Conservation (phyloP, 495 filamentous ascomycete genomes). For the Penicillium pulvis region DNA sequence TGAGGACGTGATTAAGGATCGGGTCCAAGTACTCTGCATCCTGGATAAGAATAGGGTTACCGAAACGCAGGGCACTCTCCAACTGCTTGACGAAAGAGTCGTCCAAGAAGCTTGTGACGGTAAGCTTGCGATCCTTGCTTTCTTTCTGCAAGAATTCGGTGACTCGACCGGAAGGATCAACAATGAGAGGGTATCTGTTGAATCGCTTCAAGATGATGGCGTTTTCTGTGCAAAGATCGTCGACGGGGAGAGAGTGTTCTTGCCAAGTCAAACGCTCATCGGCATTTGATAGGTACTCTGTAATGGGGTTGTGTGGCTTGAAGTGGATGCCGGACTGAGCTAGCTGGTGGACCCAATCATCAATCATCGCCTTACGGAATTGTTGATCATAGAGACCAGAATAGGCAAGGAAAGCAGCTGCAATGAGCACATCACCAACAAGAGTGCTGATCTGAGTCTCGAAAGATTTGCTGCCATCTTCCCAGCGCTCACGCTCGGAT, state of each 20-base stretch:
- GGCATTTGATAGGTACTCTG: conserved; percentile 94
- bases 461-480: conserved; percentile 95
- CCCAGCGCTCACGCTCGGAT: conserved; percentile 90
- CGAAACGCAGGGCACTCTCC: conserved; percentile 94
- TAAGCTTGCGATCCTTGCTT: conserved; percentile 89
- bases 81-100: conserved; percentile 97
- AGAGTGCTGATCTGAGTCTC: conserved; percentile 96
- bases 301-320: conserved; percentile 92
- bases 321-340: conserved; percentile 84
- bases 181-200: conserved; percentile 97
- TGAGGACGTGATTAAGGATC: conserved; percentile 96
- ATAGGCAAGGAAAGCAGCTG: conserved; percentile 97
- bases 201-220: conserved; percentile 96
- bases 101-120: conserved; percentile 96
- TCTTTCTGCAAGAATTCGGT: conserved; percentile 94
- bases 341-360: conserved; percentile 94
- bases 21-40: conserved; percentile 97
- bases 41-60: conserved; percentile 97
- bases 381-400: conserved; percentile 97
- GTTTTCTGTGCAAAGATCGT: conserved; percentile 98
- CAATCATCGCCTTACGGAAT: conserved; percentile 94
- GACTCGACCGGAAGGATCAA: conserved; percentile 92
- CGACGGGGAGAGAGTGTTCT: conserved; percentile 91
- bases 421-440: conserved; percentile 91
- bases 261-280: conserved; percentile 96